phyloP scores from a whole-genome alignment of 1,284 basidiomycete species.

The Cryptococcus deneoformans region DNA sequence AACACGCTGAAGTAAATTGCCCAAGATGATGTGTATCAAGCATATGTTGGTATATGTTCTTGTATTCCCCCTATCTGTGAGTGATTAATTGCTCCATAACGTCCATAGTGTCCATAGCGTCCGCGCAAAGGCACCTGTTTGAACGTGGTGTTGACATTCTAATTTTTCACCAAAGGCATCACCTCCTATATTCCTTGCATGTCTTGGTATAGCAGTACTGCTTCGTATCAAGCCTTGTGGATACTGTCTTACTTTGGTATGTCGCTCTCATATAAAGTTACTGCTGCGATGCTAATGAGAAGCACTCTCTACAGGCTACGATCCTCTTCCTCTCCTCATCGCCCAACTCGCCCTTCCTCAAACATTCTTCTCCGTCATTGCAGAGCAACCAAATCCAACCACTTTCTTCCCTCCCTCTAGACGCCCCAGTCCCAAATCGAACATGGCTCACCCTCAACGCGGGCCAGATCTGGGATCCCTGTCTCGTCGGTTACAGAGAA shows the following conservation, averaged over 20 bases:
- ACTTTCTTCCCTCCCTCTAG: constrained; percentile 4
- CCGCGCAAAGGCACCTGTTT: background rate
- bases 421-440: constrained; percentile 24
- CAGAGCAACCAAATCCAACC: background rate
- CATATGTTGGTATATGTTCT: constrained; percentile 73
- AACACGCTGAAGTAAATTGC: background rate
- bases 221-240: constrained; percentile 33
- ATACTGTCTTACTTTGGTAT: constrained; percentile 34
- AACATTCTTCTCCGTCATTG: constrained; percentile 1
- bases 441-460: constrained; percentile 30
- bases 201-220: constrained; percentile 24
- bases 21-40: constrained; percentile 50
- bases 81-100: constrained; percentile 4
- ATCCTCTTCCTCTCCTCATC: constrained; percentile 39
- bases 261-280: constrained; percentile 6
- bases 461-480: constrained; percentile 33
- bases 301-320: constrained; percentile 18
- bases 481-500: constrained; percentile 26
- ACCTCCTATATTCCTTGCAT: constrained; percentile 28
- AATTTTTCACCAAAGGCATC: constrained; percentile 17
- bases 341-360: constrained; percentile 39
- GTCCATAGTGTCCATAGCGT: background rate
- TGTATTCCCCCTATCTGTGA: constrained; percentile 40
- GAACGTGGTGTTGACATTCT: too few relatives aligned
- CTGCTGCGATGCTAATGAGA: background rate